Conservation (phyloP, 345 rosid genomes). For the Punica granatum region DNA sequence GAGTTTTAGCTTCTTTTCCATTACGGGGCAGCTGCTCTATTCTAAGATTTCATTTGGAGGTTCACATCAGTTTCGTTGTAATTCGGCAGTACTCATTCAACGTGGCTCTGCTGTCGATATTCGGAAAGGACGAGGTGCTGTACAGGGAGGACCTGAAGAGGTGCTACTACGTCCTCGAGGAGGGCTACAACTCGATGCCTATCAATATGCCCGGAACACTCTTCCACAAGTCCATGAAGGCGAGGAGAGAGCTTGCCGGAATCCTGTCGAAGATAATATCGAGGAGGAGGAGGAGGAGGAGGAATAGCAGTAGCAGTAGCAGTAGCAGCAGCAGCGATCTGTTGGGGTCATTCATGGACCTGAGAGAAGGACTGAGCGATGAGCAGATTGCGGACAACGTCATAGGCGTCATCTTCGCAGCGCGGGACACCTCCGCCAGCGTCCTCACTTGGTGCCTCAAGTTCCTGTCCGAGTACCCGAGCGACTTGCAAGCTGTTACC, state of each 20-base stretch:
- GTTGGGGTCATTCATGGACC: slow-evolving; percentile 76
- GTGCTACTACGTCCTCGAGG: slow-evolving; percentile 78
- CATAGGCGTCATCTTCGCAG: slow-evolving; percentile 84
- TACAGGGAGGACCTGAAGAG: slow-evolving; percentile 74
- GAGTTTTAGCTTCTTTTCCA: slow-evolving; percentile 8
- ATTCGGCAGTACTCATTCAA: slow-evolving; percentile 65
- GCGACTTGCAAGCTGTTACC: slow-evolving; percentile 63
- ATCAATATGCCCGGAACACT: slow-evolving; percentile 81
- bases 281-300: slow-evolving; percentile 45
- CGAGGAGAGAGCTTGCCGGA: slow-evolving; percentile 63
- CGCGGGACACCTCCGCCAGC: slow-evolving; percentile 87
- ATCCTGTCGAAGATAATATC: slow-evolving; percentile 56
- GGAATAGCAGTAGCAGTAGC: no score
- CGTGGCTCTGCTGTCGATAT: slow-evolving; percentile 68
- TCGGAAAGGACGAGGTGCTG: slow-evolving; percentile 48
- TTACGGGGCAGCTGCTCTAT: no score
- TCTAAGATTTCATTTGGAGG: no score
- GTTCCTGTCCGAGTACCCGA: slow-evolving; percentile 64
- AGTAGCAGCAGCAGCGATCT: slow-evolving; percentile 39
- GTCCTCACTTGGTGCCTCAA: slow-evolving; percentile 81
- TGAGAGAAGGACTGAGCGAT: slow-evolving; percentile 54
- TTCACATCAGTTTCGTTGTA: no score
- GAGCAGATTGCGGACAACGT: slow-evolving; percentile 84
- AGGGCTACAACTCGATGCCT: slow-evolving; percentile 93
- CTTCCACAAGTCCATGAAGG: slow-evolving; percentile 74